These are phyloP conservation scores for Sungouiozyma ichnusensis DNA, from an alignment of 805 yeast species.

Conservation along the genomic window DNA sequence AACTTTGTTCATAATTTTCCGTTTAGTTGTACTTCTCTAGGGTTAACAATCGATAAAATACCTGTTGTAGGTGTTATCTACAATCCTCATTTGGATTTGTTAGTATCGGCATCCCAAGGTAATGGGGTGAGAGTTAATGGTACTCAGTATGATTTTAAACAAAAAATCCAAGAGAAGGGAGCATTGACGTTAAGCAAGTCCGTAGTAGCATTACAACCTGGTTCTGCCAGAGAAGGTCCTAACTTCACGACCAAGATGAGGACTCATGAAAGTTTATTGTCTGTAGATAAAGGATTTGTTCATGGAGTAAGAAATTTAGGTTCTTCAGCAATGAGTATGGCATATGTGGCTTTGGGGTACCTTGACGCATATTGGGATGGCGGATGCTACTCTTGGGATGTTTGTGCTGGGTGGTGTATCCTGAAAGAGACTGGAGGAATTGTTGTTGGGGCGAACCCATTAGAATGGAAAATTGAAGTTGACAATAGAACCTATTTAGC, in stretches of 20 bases:
- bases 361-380: constrained; percentile 61
- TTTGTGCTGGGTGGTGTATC: constrained; percentile 61
- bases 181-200: constrained; percentile 82
- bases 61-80: constrained; percentile 56
- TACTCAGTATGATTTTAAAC: constrained; percentile 42
- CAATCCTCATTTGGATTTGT: constrained; percentile 45
- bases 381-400: constrained; percentile 63
- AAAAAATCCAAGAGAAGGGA: constrained; percentile 59
- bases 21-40: constrained; percentile 52
- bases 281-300: constrained; percentile 82
- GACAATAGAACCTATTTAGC: constrained; percentile 46
- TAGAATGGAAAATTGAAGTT: constrained; percentile 38
- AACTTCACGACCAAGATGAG: constrained; percentile 71
- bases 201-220: constrained; percentile 77
- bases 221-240: constrained; percentile 81
- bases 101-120: constrained; percentile 45
- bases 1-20: constrained; percentile 57
- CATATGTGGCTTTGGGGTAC: constrained; percentile 49
- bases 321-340: constrained; percentile 54
- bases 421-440: constrained; percentile 50
- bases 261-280: constrained; percentile 75
- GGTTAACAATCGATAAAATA: constrained; percentile 38
- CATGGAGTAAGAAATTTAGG: constrained; percentile 63
- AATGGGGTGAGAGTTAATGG: constrained; percentile 46
- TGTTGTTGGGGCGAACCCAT: constrained; percentile 45